phyloP scores from a whole-genome alignment of 2,329 filamentous ascomycete genomes.

The Apiospora rasikravindrae region DNA sequence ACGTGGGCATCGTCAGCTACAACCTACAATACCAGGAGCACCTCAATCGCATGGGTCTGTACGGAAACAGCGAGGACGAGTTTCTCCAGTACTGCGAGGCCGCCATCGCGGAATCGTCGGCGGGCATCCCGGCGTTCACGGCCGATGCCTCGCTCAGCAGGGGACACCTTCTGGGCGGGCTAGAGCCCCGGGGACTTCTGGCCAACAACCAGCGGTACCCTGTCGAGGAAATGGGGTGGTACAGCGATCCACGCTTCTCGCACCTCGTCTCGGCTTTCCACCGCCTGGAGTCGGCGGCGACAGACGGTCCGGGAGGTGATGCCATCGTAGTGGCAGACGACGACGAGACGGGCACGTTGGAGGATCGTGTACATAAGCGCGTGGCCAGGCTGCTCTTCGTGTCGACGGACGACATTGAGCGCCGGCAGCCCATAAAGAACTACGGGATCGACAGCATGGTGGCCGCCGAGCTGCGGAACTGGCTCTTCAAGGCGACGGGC shows the following conservation, averaged over 20 bases:
- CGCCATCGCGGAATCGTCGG: slow-evolving; percentile 18
- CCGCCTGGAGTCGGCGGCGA: too few relatives aligned
- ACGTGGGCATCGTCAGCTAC: slow-evolving; percentile 19
- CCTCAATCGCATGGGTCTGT: slow-evolving; percentile 15
- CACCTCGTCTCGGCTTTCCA: slow-evolving; percentile 19
- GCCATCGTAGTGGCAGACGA: too few relatives aligned
- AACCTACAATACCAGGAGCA: background rate
- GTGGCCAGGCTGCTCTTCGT: slow-evolving; percentile 28
- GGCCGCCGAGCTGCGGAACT: slow-evolving; percentile 31
- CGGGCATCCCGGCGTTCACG: too few relatives aligned
- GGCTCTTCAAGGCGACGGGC: slow-evolving; percentile 21
- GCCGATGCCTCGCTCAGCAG: too few relatives aligned
- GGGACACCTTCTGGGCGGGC: too few relatives aligned
- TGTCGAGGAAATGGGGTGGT: slow-evolving; percentile 21
- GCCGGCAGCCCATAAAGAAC: slow-evolving; percentile 18
- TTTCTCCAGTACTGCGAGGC: slow-evolving; percentile 12
- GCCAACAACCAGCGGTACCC: background rate
- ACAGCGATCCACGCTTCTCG: slow-evolving; percentile 21
- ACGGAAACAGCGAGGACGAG: slow-evolving; percentile 5
- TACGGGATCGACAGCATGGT: slow-evolving; percentile 31
- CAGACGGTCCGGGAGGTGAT: too few relatives aligned
- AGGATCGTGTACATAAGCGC: slow-evolving; percentile 18
- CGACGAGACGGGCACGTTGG: too few relatives aligned
- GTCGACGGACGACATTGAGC: slow-evolving; percentile 24
- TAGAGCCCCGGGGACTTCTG: too few relatives aligned